Percentiles rank a stretch among this genome's conserved stretches.
These are phyloP conservation scores for Herpomyces periplanetae DNA, from an alignment of 2,329 filamentous ascomycete species.

Conservation along the genomic window DNA sequence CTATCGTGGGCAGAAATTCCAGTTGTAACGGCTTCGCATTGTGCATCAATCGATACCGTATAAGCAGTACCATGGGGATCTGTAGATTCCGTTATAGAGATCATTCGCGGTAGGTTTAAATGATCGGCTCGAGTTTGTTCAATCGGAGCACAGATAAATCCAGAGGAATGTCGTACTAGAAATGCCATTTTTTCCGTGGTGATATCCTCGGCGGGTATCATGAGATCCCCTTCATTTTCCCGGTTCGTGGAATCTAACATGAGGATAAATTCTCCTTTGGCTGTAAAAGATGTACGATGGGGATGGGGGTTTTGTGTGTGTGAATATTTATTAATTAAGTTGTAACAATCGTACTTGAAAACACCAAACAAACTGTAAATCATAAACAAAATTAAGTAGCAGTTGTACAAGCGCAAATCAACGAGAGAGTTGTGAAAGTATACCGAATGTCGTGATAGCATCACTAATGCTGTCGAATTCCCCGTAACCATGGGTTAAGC, in stretches of 20 bases:
- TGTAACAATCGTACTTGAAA: too few species aligned
- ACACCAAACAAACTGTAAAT: too few species aligned
- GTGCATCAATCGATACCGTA: slow-evolving; percentile 48
- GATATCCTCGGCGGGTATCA: slow-evolving; percentile 52
- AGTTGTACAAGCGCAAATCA: too few species aligned
- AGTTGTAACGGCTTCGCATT: slow-evolving; percentile 28
- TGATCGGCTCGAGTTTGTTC: slow-evolving; percentile 22
- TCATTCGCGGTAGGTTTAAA: slow-evolving; percentile 65
- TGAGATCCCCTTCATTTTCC: slow-evolving; percentile 93
- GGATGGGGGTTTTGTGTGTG: too few species aligned
- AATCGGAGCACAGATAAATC: slow-evolving; percentile 64
- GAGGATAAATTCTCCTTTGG: slow-evolving; percentile 60
- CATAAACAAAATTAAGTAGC: too few species aligned
- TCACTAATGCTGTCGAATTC: too few species aligned
- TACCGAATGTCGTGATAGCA: too few species aligned
- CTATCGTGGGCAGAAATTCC: slow-evolving; percentile 71
- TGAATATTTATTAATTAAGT: too few species aligned
- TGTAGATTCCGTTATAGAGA: slow-evolving; percentile 18
- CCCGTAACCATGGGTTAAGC: too few species aligned
- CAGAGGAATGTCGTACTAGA: slow-evolving; percentile 58
- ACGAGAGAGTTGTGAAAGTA: too few species aligned
- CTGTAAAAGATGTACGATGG: too few species aligned
- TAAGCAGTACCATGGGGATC: slow-evolving; percentile 77
- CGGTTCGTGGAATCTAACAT: slow-evolving; percentile 68
- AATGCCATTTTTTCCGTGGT: slow-evolving; percentile 79